phyloP scores from a whole-genome alignment of 176 grass and related monocot genomes.

The Oryza meridionalis region DNA sequence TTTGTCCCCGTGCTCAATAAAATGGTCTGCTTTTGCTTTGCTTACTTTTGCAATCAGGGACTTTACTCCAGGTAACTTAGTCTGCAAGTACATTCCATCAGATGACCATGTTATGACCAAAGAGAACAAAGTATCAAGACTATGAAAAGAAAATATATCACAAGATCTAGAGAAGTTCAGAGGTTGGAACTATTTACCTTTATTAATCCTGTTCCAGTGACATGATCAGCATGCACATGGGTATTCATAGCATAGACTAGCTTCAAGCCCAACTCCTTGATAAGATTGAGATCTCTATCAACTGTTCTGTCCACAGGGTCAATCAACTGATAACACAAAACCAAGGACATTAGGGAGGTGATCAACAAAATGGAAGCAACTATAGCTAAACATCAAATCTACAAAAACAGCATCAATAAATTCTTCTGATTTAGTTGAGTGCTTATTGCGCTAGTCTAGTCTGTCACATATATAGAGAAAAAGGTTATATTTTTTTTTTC shows the following conservation, averaged over 20 bases:
- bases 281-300: conserved; percentile 82
- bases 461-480: not conserved
- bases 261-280: conserved; percentile 89
- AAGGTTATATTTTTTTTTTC: not conserved
- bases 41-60: conserved; percentile 84
- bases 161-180: conserved; percentile 1
- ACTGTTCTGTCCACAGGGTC: conserved; percentile 85
- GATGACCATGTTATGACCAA: not conserved
- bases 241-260: conserved; percentile 96
- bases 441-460: conserved; percentile 5
- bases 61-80: conserved; percentile 71
- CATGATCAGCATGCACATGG: conserved; percentile 96
- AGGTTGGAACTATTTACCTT: conserved; percentile 54
- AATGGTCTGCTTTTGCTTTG: conserved; percentile 70
- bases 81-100: conserved; percentile 43
- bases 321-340: conserved; percentile 58
- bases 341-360: conserved; percentile 27
- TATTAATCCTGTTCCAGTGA: conserved; percentile 89
- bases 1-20: conserved; percentile 86
- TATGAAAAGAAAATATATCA: not conserved
- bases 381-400: not conserved
- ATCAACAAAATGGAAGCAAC: conserved; percentile 11
- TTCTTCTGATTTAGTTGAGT: not conserved
- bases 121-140: not conserved
- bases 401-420: not conserved